Percentiles rank a stretch among this genome's conserved stretches.
phyloP scores from a whole-genome alignment of 306 rosid species.

The Malus domestica region DNA sequence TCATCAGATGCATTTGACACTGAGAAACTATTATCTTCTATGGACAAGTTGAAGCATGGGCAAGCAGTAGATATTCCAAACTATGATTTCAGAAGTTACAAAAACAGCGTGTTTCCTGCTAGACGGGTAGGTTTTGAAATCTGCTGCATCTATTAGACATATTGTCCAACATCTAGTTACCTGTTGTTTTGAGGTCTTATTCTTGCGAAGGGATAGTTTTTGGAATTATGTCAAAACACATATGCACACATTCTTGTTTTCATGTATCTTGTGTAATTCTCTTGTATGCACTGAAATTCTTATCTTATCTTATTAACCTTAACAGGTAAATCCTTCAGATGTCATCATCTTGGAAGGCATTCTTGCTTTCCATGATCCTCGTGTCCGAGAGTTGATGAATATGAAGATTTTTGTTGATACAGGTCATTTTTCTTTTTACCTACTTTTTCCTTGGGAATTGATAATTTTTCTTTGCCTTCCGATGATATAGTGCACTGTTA shows the following conservation, averaged over 20 bases:
- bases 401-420: conserved; percentile 99
- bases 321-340: conserved; percentile 90
- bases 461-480: not conserved
- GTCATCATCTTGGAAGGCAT: conserved; percentile 97
- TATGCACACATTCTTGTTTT: not conserved
- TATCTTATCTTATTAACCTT: conserved; percentile 2
- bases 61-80: conserved; percentile 96
- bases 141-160: not conserved
- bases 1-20: conserved; percentile 90
- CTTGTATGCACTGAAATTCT: not conserved
- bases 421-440: conserved; percentile 56
- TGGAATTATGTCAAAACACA: not conserved
- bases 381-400: conserved; percentile 84
- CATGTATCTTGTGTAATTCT: conserved; percentile 3
- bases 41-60: conserved; percentile 84
- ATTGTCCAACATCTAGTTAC: not conserved
- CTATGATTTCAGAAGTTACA: conserved; percentile 89
- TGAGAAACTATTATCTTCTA: conserved; percentile 52
- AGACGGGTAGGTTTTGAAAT: conserved; percentile 72
- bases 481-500: not conserved
- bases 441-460: not conserved
- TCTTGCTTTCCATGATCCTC: conserved; percentile 92
- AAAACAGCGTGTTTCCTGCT: conserved; percentile 59
- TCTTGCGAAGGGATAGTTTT: not conserved
- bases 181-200: not conserved